Percentiles rank a stretch among this genome's conserved stretches.
Conservation (phyloP, 768 basidiomycete species). For the Pleurotus sapidus region DNA sequence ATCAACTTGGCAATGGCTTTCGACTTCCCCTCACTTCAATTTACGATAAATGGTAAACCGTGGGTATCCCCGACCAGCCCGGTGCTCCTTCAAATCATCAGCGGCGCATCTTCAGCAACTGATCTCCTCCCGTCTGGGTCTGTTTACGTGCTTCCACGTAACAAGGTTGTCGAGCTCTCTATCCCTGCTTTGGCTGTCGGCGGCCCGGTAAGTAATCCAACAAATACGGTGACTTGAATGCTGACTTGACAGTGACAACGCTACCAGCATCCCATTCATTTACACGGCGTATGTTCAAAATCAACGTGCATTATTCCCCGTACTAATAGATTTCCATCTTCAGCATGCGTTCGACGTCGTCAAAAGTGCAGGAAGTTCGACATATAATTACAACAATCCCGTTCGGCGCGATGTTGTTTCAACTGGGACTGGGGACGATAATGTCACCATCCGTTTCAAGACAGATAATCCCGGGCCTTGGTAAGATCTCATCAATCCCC, state of each 20-base stretch:
- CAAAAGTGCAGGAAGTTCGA: conserved; percentile 32
- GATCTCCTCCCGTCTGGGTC: conserved; percentile 47
- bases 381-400: conserved; percentile 49
- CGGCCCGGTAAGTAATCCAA: conserved; percentile 25
- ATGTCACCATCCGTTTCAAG: conserved; percentile 45
- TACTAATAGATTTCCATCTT: too few species aligned
- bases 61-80: conserved; percentile 42
- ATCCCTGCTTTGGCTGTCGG: conserved; percentile 32
- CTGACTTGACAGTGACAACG: background rate
- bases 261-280: conserved; percentile 34
- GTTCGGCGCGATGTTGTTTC: conserved; percentile 50
- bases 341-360: conserved; percentile 46
- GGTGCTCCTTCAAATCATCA: conserved; percentile 57
- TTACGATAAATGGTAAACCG: conserved; percentile 26
- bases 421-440: conserved; percentile 17
- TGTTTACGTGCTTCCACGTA: conserved; percentile 43
- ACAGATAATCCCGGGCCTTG: conserved; percentile 53
- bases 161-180: conserved; percentile 34
- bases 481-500: conserved; percentile 11
- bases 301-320: too few species aligned
- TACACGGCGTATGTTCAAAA: too few species aligned
- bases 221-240: background rate
- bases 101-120: conserved; percentile 42
- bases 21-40: conserved; percentile 12
- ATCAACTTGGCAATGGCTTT: conserved; percentile 18